phyloP scores from a whole-genome alignment of 169 alveolate species.

The Perkinsus chesapeaki region DNA sequence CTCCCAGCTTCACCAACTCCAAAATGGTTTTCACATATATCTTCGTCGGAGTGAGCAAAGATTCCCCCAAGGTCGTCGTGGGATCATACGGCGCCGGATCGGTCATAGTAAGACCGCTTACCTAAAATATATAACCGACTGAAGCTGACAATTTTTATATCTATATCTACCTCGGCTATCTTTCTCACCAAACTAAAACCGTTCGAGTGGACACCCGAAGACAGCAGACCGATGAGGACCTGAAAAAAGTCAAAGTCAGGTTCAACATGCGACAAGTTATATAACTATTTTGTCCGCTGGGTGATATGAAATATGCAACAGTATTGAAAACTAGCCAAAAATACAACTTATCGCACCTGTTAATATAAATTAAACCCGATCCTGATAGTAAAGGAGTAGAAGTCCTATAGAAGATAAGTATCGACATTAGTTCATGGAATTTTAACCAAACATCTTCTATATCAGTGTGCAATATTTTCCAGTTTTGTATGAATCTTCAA shows the following conservation, averaged over 20 bases:
- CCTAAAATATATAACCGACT: neutral
- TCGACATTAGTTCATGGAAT: too few relatives aligned
- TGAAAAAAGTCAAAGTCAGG: neutral
- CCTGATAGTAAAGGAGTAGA: too few relatives aligned
- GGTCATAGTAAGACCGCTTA: neutral
- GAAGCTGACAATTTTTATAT: neutral
- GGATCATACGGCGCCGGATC: conserved; percentile 6
- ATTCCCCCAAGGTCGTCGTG: neutral
- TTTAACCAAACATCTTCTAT: too few relatives aligned
- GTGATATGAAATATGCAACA: too few relatives aligned
- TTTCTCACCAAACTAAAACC: neutral
- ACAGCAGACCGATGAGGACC: neutral
- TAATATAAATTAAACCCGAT: too few relatives aligned
- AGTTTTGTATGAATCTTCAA: too few relatives aligned
- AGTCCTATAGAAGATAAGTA: too few relatives aligned
- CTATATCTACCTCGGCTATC: neutral
- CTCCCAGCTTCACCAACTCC: neutral
- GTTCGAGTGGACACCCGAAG: conserved; percentile 5
- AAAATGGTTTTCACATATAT: neutral
- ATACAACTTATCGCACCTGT: too few relatives aligned
- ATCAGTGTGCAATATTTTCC: too few relatives aligned
- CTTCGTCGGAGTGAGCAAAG: neutral
- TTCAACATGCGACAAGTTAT: neutral
- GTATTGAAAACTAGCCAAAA: too few relatives aligned
- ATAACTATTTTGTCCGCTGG: too few relatives aligned